Evolutionary conservation across 805 yeast genomes (phyloP).

Genomic region (Metschnikowia anglica): DNA sequence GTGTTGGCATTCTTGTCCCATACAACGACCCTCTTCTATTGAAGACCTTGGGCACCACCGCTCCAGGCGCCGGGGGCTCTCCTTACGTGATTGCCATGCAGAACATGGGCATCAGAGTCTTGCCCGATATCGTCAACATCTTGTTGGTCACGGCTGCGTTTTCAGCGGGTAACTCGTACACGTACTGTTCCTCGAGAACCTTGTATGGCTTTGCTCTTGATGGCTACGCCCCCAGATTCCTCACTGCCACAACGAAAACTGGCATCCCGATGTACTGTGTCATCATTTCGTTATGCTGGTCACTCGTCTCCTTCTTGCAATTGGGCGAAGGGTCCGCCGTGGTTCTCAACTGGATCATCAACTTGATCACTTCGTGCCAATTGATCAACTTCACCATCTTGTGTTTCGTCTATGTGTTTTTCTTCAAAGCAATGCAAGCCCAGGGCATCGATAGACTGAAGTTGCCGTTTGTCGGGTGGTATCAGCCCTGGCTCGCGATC

Average conservation of each 20-base stretch:
- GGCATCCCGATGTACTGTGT: slow-evolving; percentile 51
- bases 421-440: slow-evolving; percentile 20
- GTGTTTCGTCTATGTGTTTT: slow-evolving; percentile 23
- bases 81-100: slow-evolving; percentile 84
- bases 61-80: slow-evolving; percentile 77
- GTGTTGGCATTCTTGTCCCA: slow-evolving; percentile 76
- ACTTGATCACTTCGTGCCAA: slow-evolving; percentile 32
- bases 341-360: slow-evolving; percentile 37
- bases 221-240: slow-evolving; percentile 73
- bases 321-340: slow-evolving; percentile 31
- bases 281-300: slow-evolving; percentile 47
- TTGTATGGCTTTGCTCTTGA: slow-evolving; percentile 69
- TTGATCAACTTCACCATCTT: slow-evolving; percentile 30
- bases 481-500: slow-evolving; percentile 27
- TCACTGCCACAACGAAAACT: slow-evolving; percentile 47
- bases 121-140: slow-evolving; percentile 76
- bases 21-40: slow-evolving; percentile 60
- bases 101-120: slow-evolving; percentile 58
- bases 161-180: slow-evolving; percentile 79
- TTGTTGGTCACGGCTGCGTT: slow-evolving; percentile 74
- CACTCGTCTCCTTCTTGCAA: slow-evolving; percentile 64
- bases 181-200: slow-evolving; percentile 75
- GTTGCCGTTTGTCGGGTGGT: slow-evolving; percentile 22
- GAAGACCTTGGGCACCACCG: slow-evolving; percentile 54
- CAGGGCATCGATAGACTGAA: slow-evolving; percentile 21